These are phyloP conservation scores for Populus trichocarpa DNA, from an alignment of 441 rosid genomes.

Conservation along the genomic window DNA sequence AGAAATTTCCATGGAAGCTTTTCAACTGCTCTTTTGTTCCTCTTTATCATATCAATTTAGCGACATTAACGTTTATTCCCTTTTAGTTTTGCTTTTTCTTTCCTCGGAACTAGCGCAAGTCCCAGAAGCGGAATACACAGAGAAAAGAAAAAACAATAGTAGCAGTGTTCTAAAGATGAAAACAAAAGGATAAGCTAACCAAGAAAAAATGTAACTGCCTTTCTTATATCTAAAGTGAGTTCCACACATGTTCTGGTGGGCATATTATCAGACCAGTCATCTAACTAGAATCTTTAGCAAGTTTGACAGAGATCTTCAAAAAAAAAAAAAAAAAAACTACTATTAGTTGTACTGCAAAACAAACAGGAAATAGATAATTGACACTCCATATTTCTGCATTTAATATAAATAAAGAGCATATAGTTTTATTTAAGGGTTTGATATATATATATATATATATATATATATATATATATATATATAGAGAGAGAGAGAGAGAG, in stretches of 20 bases:
- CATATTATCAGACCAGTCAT: conserved; percentile 1
- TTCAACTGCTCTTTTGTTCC: conserved; percentile 61
- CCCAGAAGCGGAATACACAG: conserved; percentile 27
- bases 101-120: conserved; percentile 64
- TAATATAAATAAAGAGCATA: conserved; percentile 8
- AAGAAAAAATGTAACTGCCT: conserved; percentile 8
- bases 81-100: conserved; percentile 23
- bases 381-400: background rate
- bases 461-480: too few relatives aligned
- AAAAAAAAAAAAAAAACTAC: conserved; percentile 5
- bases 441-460: too few relatives aligned
- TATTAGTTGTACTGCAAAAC: background rate
- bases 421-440: background rate
- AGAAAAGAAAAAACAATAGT: conserved; percentile 8
- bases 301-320: conserved; percentile 25
- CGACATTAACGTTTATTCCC: conserved; percentile 54
- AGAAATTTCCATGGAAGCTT: conserved; percentile 60
- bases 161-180: conserved; percentile 12
- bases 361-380: background rate
- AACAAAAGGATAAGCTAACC: background rate
- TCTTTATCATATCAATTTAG: conserved; percentile 64
- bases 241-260: background rate
- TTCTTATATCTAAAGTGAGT: background rate
- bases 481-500: too few relatives aligned
- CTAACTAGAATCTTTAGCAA: conserved; percentile 31